Base-by-base conservation (phyloP, 2,329 filamentous ascomycete species). In the Zymoseptoria ardabiliae region DNA sequence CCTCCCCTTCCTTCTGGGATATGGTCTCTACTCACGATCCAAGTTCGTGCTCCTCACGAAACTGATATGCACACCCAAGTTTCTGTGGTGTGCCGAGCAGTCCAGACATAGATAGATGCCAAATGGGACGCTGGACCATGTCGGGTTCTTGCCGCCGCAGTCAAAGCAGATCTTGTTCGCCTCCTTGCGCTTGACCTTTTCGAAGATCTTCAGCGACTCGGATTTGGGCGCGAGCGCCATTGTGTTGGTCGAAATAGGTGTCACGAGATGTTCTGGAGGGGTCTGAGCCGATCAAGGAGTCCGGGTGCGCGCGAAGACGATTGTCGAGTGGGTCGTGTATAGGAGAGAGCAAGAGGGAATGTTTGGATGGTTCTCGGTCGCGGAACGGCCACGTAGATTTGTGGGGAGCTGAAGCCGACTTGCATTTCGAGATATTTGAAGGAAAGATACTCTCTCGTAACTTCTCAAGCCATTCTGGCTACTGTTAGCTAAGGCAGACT, bases 131-230 rank as follows among this genome's bases (percentile, higher is more conserved):
- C 20, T 25, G 22, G 22, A 25, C 51, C 51, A 53, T 60, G 94
- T 97, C 63, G 94, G 94, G 73, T 97, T 97, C 79, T 97, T 97
- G 71, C 91, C 89, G 74, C 90, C 87, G 77, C 94, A 99, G 79
- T 99, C 94, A 78, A 99, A 99, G 83, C 94, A 99, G 80, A 96
- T 85, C 92, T 95, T 96, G 81, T 99, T 99, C 62, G 92, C 91
- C 61, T 87, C 85, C 81, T 97, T 96, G 60, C 86, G 83, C 83
- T 96, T 97, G 74, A 97, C 80, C 81, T 97, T 97, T 81, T 96
- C 90, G 78, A 99, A 99, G 76, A 99, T 90, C 79, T 92, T 93
- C 75, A 93, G 89, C 78, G 93, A 97, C 81, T 97, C 86, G 74
- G 91, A 85, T 82, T 97, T 99, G 56, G 90, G 88, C 73, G 94